Evolutionary conservation across 495 filamentous ascomycete genomes (phyloP).

Genomic region (Monascus purpureus): DNA sequence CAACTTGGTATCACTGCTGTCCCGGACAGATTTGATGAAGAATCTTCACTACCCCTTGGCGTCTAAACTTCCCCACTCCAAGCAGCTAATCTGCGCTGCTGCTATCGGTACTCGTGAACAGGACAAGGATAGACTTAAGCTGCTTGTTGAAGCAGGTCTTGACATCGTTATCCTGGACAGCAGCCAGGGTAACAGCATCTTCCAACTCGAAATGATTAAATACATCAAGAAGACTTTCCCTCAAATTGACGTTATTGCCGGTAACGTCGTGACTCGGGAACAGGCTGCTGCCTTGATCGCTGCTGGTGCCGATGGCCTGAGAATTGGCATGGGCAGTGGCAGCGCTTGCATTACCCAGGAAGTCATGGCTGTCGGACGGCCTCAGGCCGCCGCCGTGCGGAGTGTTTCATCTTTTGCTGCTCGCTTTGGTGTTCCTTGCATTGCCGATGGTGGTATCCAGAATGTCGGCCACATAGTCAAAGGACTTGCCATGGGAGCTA

Average conservation of each 20-base stretch:
- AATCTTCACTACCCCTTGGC: constrained; percentile 95
- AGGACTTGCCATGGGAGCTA: constrained; percentile 84
- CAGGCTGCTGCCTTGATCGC: constrained; percentile 88
- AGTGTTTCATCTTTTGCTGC: constrained; percentile 79
- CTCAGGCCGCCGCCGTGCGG: constrained; percentile 85
- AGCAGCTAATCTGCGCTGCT: constrained; percentile 92
- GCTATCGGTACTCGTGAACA: constrained; percentile 89
- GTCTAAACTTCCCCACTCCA: constrained; percentile 92
- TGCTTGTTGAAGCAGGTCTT: constrained; percentile 85
- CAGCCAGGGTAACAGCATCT: constrained; percentile 94
- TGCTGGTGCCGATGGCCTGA: constrained; percentile 87
- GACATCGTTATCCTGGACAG: constrained; percentile 93
- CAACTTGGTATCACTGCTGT: constrained; percentile 89
- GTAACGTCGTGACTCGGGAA: constrained; percentile 93
- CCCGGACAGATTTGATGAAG: constrained; percentile 95
- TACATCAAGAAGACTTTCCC: constrained; percentile 82
- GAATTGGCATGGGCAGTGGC: constrained; percentile 98
- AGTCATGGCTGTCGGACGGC: constrained; percentile 96
- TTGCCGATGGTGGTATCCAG: constrained; percentile 95
- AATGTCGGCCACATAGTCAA: constrained; percentile 99
- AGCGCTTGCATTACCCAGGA: constrained; percentile 99
- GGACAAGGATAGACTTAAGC: constrained; percentile 74
- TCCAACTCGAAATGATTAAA: constrained; percentile 93
- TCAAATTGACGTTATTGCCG: constrained; percentile 82
- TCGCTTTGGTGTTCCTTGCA: constrained; percentile 91